A percentile compares a stretch with the other conserved stretches of the same genome.
Evolutionary conservation across 495 filamentous ascomycete genomes (phyloP).

Genomic region (Achaetomiella virescens): DNA sequence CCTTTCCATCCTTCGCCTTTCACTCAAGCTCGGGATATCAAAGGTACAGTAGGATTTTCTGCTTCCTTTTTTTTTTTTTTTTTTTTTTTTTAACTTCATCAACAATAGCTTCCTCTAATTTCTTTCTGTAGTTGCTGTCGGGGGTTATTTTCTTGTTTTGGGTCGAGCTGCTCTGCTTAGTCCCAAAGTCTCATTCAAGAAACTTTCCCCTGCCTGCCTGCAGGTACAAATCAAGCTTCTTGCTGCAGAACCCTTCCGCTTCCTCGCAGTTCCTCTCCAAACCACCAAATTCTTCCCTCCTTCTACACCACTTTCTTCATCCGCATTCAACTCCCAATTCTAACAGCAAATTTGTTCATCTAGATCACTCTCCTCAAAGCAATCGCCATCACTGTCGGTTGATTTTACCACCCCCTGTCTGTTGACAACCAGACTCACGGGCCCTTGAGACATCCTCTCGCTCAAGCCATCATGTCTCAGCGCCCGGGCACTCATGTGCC

Average conservation of each 20-base stretch:
- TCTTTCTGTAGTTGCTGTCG: no score
- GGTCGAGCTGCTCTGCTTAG: not conserved
- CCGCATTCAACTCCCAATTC: not conserved
- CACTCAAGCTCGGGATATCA: not conserved
- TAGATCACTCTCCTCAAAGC: not conserved
- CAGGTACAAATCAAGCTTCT: not conserved
- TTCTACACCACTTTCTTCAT: not conserved
- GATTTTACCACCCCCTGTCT: not conserved
- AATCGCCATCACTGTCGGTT: constrained; percentile 2
- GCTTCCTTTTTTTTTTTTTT: not conserved
- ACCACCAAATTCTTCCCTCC: not conserved
- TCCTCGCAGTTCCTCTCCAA: not conserved
- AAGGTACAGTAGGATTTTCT: not conserved
- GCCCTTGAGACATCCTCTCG: constrained; percentile 4
- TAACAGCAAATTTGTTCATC: not conserved
- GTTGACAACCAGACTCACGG: not conserved
- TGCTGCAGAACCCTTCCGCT: not conserved
- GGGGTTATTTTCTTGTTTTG: not conserved
- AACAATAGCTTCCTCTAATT: not conserved
- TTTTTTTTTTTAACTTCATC: not conserved
- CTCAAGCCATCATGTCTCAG: constrained; percentile 19
- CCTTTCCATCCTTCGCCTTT: not conserved
- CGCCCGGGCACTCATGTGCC: constrained; percentile 29
- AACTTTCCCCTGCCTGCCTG: not conserved
- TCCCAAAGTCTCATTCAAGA: not conserved